phyloP scores from a whole-genome alignment of 306 rosid genomes.

The Medicago lupulina region DNA sequence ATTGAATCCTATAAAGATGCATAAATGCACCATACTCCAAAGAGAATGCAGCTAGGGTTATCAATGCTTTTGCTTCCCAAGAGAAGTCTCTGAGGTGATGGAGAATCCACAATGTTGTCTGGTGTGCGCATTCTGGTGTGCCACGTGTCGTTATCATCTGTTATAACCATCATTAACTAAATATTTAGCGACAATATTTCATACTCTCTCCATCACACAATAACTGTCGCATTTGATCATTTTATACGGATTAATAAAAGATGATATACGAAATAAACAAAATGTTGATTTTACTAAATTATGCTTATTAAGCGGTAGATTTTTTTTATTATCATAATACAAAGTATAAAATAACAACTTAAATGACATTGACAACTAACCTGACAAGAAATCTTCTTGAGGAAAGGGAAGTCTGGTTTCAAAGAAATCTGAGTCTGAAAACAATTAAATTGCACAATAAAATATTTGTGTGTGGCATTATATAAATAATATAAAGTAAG shows the following conservation, averaged over 20 bases:
- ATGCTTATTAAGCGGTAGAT: no score
- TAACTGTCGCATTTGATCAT: no score
- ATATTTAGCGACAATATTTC: neutral
- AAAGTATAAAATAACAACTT: neutral
- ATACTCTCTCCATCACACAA: no score
- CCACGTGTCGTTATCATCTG: constrained; percentile 43
- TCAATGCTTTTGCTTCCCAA: constrained; percentile 73
- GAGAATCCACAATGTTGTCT: constrained; percentile 43
- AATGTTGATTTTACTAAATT: no score
- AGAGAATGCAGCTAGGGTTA: constrained; percentile 39
- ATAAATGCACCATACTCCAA: constrained; percentile 37
- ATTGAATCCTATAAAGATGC: constrained; percentile 23
- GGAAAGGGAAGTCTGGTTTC: constrained; percentile 26
- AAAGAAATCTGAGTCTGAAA: constrained; percentile 21
- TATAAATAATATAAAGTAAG: neutral
- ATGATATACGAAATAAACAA: no score
- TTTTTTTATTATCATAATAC: no score
- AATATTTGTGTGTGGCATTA: neutral
- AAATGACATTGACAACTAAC: constrained; percentile 13
- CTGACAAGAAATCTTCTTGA: constrained; percentile 46
- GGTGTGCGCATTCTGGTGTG: constrained; percentile 30
- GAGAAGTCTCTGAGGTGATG: constrained; percentile 39
- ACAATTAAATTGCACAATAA: neutral
- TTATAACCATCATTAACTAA: neutral
- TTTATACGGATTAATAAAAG: no score